phyloP scores from a whole-genome alignment of 2,329 filamentous ascomycete species.

The Cyanodermella asteris region DNA sequence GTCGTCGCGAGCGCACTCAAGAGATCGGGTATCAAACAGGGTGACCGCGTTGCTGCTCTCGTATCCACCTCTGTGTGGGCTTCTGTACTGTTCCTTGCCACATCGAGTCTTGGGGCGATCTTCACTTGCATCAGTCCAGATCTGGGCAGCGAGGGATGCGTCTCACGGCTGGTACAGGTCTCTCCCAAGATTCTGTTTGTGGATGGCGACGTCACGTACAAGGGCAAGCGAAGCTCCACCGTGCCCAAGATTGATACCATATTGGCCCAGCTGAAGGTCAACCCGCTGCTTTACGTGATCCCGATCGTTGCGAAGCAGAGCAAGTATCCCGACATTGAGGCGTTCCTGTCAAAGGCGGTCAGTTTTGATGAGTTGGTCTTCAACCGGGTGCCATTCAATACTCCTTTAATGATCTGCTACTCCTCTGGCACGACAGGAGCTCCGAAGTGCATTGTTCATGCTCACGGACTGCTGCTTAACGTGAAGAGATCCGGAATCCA shows the following conservation, averaged over 20 bases:
- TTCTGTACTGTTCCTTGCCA: no score
- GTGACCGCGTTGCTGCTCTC: no score
- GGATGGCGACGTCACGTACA: slow-evolving; percentile 61
- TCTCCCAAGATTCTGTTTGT: slow-evolving; percentile 63
- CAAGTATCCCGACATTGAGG: slow-evolving; percentile 19
- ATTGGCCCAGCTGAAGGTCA: slow-evolving; percentile 40
- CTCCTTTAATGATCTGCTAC: no score
- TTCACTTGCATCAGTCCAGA: slow-evolving; percentile 63
- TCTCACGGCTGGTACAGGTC: slow-evolving; percentile 55
- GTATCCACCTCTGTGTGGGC: no score
- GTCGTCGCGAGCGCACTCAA: no score
- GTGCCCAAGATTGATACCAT: slow-evolving; percentile 49
- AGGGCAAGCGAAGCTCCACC: slow-evolving; percentile 52
- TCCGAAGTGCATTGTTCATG: no score
- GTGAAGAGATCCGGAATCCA: no score
- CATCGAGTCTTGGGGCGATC: slow-evolving; percentile 48
- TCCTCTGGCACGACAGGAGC: no score
- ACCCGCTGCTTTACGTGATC: slow-evolving; percentile 40
- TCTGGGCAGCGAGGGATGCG: slow-evolving; percentile 57
- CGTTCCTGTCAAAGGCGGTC: slow-evolving; percentile 33
- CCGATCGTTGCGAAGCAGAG: slow-evolving; percentile 31
- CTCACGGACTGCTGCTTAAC: no score
- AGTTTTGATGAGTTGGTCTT: no score
- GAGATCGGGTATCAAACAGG: no score
- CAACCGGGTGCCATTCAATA: no score